Base-by-base conservation (phyloP, 2,329 filamentous ascomycete genomes). In the Penicillium sclerotiorum region DNA sequence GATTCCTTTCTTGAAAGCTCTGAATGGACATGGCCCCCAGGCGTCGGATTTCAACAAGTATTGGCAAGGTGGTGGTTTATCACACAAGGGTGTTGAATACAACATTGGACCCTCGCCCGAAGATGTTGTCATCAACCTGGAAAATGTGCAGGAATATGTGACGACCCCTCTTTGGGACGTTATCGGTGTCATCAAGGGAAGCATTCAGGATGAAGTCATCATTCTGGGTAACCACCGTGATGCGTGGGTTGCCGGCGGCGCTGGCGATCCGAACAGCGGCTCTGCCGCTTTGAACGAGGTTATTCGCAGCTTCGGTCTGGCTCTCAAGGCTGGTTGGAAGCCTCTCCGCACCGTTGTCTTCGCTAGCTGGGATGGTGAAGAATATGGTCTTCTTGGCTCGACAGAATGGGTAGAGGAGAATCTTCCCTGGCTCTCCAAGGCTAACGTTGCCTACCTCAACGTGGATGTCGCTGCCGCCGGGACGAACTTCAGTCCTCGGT, bases 351-450 rank as follows among this genome's bases (percentile, higher is more conserved):
- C 93, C 0, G 90, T 97, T 49, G 89, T 96, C 33, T 93, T 96
- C 65, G 91, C 88, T 84, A 87, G 83, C 67, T 90, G 87, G 87
- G 87, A 90, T 55, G 87, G 86, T 25, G 87, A 90, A 71, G 91
- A 96, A 70, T 95, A 96, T 58, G 90, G 88, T 1, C 79, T 96
- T 5, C 71, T 96, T 12, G 92, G 92, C 4, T 90, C 86, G 45
- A 95, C 92, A 0, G 92, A 96, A 66, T 96, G 91, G 90, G 90
- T 96, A 0, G 91, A 96, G 66, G 90, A 96, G 58, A 90, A 89
- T 61, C 72, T 95, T 0, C 87, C 89, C 0, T 95, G 90, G 90
- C 80, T 96, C 11, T 79, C 80, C 2, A 78, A 79, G 4, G 80
- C 87, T 33, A 87, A 85, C 49, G 81, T 96, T 13, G 90, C 90